These are phyloP conservation scores for Tulasnella calospora DNA, from an alignment of 768 basidiomycete species.

Conservation along the genomic window DNA sequence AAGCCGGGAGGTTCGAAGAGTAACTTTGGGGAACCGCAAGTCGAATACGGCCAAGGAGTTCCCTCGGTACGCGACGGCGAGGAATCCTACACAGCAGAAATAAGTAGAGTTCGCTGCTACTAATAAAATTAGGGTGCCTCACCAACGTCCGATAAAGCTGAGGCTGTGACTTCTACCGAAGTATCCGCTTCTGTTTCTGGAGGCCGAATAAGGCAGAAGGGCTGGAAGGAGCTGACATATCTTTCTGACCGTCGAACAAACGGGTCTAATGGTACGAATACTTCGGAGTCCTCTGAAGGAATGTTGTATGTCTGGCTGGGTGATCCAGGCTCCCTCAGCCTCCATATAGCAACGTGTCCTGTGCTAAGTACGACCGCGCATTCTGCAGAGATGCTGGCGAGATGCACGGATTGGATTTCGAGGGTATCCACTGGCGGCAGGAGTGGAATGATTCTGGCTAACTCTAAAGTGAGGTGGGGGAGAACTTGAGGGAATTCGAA, in stretches of 20 bases:
- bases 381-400: slow-evolving; percentile 57
- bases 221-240: background rate
- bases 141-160: slow-evolving; percentile 73
- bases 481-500: slow-evolving; percentile 63
- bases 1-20: slow-evolving; percentile 47
- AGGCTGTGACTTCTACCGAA: slow-evolving; percentile 41
- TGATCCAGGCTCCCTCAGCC: slow-evolving; percentile 33
- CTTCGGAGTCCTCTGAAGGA: background rate
- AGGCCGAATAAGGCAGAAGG: background rate
- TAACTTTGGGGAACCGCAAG: slow-evolving; percentile 65
- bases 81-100: slow-evolving; percentile 52
- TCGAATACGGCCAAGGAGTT: slow-evolving; percentile 62
- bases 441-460: slow-evolving; percentile 46
- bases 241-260: background rate
- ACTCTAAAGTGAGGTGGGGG: slow-evolving; percentile 55
- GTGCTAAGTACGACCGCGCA: slow-evolving; percentile 50
- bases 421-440: slow-evolving; percentile 32
- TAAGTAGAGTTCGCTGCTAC: background rate
- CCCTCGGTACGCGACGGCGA: slow-evolving; percentile 63
- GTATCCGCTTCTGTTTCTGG: slow-evolving; percentile 36
- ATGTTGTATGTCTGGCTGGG: background rate
- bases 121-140: slow-evolving; percentile 29
- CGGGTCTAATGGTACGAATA: background rate
- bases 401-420: slow-evolving; percentile 44
- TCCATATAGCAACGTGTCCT: slow-evolving; percentile 54